Conservation (phyloP, 2,329 filamentous ascomycete species). For the Penicillium palitans region DNA sequence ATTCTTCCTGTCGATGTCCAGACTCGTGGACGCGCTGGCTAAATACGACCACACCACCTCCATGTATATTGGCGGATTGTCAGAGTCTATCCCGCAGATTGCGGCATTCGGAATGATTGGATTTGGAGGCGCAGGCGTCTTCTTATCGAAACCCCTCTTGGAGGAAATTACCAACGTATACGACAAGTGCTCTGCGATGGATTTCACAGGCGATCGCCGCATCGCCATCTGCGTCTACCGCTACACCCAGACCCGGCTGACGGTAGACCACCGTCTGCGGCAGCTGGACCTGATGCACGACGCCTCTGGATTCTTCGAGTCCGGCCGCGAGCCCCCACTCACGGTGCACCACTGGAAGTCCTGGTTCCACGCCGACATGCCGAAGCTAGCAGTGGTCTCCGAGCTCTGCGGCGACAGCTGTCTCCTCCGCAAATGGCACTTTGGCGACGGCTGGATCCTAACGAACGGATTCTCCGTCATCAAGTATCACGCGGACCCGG, state of each 20-base stretch:
- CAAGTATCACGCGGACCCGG: slow-evolving; percentile 48
- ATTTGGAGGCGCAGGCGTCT: slow-evolving; percentile 62
- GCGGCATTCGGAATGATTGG: slow-evolving; percentile 59
- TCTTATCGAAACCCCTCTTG: slow-evolving; percentile 57
- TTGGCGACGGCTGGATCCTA: slow-evolving; percentile 51
- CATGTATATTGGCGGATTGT: slow-evolving; percentile 58
- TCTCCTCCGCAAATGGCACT: slow-evolving; percentile 58
- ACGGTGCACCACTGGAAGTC: slow-evolving; percentile 66
- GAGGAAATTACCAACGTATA: slow-evolving; percentile 50
- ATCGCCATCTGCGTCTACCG: slow-evolving; percentile 59
- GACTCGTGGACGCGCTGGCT: slow-evolving; percentile 51
- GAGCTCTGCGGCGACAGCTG: slow-evolving; percentile 58
- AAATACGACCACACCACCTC: slow-evolving; percentile 52
- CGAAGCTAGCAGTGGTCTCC: slow-evolving; percentile 52
- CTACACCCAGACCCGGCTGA: slow-evolving; percentile 57
- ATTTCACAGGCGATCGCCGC: slow-evolving; percentile 55
- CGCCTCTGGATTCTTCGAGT: slow-evolving; percentile 61
- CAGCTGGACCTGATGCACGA: slow-evolving; percentile 60
- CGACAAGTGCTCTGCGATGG: slow-evolving; percentile 51
- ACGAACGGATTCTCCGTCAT: slow-evolving; percentile 62
- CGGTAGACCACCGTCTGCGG: slow-evolving; percentile 55
- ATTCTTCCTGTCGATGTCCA: slow-evolving; percentile 59
- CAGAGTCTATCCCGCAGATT: slow-evolving; percentile 57
- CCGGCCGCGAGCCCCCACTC: slow-evolving; percentile 52
- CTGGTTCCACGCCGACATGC: slow-evolving; percentile 56